These are phyloP conservation scores for Phoma sp. DNA, from an alignment of 2,329 filamentous ascomycete genomes.

Conservation along the genomic window DNA sequence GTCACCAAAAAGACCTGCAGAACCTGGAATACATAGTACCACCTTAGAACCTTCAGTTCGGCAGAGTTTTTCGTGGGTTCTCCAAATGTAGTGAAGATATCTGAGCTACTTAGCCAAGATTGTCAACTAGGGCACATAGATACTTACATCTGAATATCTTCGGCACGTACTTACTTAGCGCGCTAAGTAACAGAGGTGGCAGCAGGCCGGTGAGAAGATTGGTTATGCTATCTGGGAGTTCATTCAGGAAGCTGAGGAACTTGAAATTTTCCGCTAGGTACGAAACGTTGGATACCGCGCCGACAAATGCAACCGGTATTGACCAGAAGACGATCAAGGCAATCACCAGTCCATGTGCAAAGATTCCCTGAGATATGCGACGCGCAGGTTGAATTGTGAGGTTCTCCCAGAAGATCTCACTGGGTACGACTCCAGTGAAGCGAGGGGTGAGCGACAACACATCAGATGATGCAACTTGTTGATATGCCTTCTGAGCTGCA, in stretches of 20 bases:
- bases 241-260: conserved; percentile 75
- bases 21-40: conserved; percentile 89
- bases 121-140: too few species aligned
- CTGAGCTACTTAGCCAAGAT: conserved; percentile 46
- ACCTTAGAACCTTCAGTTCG: conserved; percentile 88
- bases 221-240: conserved; percentile 72
- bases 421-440: conserved; percentile 80
- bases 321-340: conserved; percentile 88
- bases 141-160: conserved; percentile 76
- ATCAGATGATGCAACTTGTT: conserved; percentile 54
- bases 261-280: conserved; percentile 67
- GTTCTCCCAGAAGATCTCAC: conserved; percentile 87
- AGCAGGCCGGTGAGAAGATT: conserved; percentile 86
- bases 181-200: conserved; percentile 76
- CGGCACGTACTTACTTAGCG: conserved; percentile 87
- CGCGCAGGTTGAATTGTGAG: conserved; percentile 82
- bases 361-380: conserved; percentile 77
- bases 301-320: conserved; percentile 77
- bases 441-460: conserved; percentile 80
- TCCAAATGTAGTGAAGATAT: conserved; percentile 79
- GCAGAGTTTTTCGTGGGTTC: conserved; percentile 79
- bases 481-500: conserved; percentile 84
- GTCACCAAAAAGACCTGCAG: conserved; percentile 91
- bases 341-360: conserved; percentile 73
- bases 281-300: conserved; percentile 82